Percentiles rank a stretch among this genome's conserved stretches.
These are phyloP conservation scores for Candida glucosophila DNA, from an alignment of 1,139 yeast species.

Conservation along the genomic window DNA sequence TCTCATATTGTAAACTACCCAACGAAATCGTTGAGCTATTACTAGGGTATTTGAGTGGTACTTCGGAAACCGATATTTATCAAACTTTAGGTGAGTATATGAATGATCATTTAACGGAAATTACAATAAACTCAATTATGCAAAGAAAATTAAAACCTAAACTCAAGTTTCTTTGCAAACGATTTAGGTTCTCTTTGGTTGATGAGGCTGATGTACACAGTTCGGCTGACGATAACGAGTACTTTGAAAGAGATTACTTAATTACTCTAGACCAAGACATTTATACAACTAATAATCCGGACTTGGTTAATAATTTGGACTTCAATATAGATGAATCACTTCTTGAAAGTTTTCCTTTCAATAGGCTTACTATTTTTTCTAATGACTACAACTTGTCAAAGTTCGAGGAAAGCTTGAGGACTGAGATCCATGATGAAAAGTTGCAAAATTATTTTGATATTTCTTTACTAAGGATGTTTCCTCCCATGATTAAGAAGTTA, in stretches of 20 bases:
- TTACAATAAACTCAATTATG: conserved; percentile 44
- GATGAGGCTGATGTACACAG: conserved; percentile 11
- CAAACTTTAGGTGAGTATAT: conserved; percentile 4
- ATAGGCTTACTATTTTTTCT: conserved; percentile 24
- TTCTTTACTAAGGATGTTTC: conserved; percentile 21
- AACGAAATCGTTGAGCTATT: conserved; percentile 20
- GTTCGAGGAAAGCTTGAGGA: conserved; percentile 22
- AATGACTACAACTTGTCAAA: conserved; percentile 32
- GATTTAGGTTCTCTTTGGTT: conserved; percentile 39
- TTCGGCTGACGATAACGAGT: conserved; percentile 2
- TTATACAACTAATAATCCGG: conserved; percentile 21
- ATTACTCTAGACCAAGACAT: conserved; percentile 28
- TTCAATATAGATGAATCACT: conserved; percentile 7
- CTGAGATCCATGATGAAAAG: conserved; percentile 20
- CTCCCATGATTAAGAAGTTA: conserved; percentile 27
- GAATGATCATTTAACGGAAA: conserved; percentile 26
- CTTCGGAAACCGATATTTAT: conserved; percentile 8
- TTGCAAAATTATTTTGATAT: conserved; percentile 16
- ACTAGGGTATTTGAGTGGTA: conserved; percentile 19
- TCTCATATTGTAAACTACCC: conserved; percentile 33
- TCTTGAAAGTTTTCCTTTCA: conserved; percentile 31
- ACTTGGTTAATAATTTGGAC: conserved; percentile 10
- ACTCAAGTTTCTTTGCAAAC: conserved; percentile 33
- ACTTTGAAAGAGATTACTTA: conserved; percentile 23
- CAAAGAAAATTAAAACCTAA: conserved; percentile 41